Evolutionary conservation across 805 yeast species (phyloP).

Genomic region (Torulaspora maleeae): DNA sequence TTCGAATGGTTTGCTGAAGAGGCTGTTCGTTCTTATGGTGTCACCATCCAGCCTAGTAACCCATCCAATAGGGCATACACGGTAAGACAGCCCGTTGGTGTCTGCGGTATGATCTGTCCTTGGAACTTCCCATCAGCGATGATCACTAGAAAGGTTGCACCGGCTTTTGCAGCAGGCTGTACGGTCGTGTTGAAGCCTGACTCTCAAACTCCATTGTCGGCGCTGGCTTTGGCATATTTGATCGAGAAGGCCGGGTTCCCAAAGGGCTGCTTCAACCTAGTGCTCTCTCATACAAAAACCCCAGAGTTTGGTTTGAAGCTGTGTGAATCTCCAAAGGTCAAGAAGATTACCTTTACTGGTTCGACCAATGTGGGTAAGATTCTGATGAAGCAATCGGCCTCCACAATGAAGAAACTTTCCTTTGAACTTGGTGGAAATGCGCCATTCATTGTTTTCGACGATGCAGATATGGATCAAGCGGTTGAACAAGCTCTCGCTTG

Average conservation of each 20-base stretch:
- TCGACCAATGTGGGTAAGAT: slow-evolving; percentile 60
- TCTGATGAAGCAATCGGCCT: slow-evolving; percentile 52
- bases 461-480: slow-evolving; percentile 54
- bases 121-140: slow-evolving; percentile 67
- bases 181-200: slow-evolving; percentile 59
- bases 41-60: slow-evolving; percentile 52
- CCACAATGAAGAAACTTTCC: slow-evolving; percentile 55
- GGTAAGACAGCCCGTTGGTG: slow-evolving; percentile 57
- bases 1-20: slow-evolving; percentile 85
- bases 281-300: slow-evolving; percentile 46
- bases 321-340: slow-evolving; percentile 45
- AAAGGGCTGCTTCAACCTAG: slow-evolving; percentile 50
- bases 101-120: slow-evolving; percentile 59
- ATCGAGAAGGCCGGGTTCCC: slow-evolving; percentile 60
- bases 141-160: slow-evolving; percentile 62
- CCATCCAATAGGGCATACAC: slow-evolving; percentile 50
- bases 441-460: slow-evolving; percentile 57
- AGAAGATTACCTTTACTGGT: slow-evolving; percentile 60
- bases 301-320: slow-evolving; percentile 50
- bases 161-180: slow-evolving; percentile 64
- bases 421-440: slow-evolving; percentile 68
- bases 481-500: slow-evolving; percentile 50
- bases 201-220: slow-evolving; percentile 56
- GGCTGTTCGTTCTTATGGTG: slow-evolving; percentile 53
- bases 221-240: slow-evolving; percentile 52